Evolutionary conservation across 208 protist genomes (phyloP).

Genomic region (Naegleria fowleri): DNA sequence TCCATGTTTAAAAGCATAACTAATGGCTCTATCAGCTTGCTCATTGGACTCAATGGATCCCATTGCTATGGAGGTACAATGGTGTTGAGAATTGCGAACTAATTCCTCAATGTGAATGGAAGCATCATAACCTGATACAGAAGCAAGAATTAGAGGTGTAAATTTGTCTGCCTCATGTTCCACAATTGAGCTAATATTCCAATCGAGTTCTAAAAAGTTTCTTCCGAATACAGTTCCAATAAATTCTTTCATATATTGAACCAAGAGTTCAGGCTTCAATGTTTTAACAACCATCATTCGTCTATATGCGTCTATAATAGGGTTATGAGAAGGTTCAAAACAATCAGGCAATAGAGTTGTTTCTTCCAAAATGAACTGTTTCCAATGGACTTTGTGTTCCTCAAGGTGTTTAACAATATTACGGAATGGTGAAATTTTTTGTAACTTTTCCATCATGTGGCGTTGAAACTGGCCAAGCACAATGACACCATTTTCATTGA

Average conservation of each 20-base stretch:
- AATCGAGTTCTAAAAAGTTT: constrained; percentile 57
- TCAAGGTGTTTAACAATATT: not conserved
- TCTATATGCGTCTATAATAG: not conserved
- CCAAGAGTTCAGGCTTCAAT: constrained; percentile 56
- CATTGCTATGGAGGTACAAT: constrained; percentile 79
- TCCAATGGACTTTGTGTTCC: not conserved
- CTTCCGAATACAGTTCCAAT: constrained; percentile 51
- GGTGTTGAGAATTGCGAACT: constrained; percentile 53
- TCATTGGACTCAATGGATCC: constrained; percentile 86
- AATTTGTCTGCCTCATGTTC: constrained; percentile 53
- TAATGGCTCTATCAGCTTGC: constrained; percentile 80
- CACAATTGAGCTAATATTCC: constrained; percentile 41
- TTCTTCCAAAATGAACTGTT: not conserved
- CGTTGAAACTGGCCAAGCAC: not conserved
- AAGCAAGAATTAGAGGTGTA: constrained; percentile 72
- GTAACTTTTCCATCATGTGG: not conserved
- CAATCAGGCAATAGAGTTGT: not conserved
- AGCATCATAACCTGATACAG: constrained; percentile 87
- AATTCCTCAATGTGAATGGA: constrained; percentile 75
- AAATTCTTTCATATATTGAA: constrained; percentile 38
- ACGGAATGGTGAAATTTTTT: not conserved
- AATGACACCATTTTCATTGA: not conserved
- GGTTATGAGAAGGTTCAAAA: not conserved
- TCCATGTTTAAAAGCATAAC: constrained; percentile 62
- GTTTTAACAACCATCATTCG: constrained; percentile 54